These are phyloP conservation scores for Linnemannia schmuckeri DNA, from an alignment of 192 early-diverging fungal genomes.

Conservation along the genomic window DNA sequence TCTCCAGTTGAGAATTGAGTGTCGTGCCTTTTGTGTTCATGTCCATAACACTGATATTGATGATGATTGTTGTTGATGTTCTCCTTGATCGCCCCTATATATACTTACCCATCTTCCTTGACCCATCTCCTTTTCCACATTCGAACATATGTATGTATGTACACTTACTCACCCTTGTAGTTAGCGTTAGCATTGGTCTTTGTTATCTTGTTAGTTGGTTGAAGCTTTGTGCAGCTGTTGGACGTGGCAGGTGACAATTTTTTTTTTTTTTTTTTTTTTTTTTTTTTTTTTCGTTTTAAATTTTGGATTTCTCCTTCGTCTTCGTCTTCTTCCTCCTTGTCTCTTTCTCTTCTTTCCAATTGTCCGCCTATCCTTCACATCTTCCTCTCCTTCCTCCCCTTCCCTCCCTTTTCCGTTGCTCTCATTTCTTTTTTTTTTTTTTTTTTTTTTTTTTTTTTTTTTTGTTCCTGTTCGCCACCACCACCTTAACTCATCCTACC, in stretches of 20 bases:
- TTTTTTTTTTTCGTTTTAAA: neutral
- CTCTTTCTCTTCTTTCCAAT: neutral
- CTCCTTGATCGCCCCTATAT: too few relatives aligned
- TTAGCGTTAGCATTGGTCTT: too few relatives aligned
- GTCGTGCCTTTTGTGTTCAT: too few relatives aligned
- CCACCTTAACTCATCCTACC: neutral
- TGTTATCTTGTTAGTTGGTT: too few relatives aligned
- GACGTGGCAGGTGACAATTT: neutral
- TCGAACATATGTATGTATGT: too few relatives aligned
- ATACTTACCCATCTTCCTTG: too few relatives aligned
- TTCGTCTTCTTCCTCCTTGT: neutral
- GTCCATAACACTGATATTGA: too few relatives aligned
- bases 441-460: neutral
- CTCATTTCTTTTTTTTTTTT: neutral
- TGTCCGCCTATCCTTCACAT: neutral
- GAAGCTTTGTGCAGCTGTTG: neutral
- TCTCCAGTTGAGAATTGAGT: too few relatives aligned
- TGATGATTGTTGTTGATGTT: too few relatives aligned
- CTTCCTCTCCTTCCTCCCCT: neutral
- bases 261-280: neutral
- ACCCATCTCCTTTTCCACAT: too few relatives aligned
- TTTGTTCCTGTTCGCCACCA: neutral
- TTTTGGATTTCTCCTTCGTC: neutral
- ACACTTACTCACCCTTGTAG: too few relatives aligned
- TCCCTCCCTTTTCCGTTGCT: neutral